phyloP scores from a whole-genome alignment of 495 filamentous ascomycete genomes.

The Penicillium cinerascens region DNA sequence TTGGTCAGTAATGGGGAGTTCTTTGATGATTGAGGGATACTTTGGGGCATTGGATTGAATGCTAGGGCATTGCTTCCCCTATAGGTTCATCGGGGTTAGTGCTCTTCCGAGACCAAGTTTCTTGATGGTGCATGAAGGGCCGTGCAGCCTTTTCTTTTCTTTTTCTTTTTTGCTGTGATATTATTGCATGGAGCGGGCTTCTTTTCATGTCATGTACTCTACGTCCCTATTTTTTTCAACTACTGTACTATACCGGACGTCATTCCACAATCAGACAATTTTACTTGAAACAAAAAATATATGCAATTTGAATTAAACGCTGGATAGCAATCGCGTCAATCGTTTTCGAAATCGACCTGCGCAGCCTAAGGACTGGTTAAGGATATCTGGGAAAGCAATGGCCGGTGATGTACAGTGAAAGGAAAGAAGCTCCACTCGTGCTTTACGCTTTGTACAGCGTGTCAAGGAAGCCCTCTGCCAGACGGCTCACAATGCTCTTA shows the following conservation, averaged over 20 bases:
- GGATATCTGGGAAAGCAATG: background rate
- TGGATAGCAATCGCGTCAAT: constrained; percentile 10
- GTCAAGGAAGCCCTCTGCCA: constrained; percentile 91
- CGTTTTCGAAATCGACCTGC: constrained; percentile 4
- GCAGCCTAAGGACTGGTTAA: background rate
- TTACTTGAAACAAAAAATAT: constrained; percentile 14
- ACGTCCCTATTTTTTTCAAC: constrained; percentile 13
- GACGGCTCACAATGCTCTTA: constrained; percentile 86
- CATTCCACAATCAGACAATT: constrained; percentile 4
- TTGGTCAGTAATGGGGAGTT: constrained; percentile 7
- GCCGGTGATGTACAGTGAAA: constrained; percentile 14
- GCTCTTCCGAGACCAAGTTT: background rate
- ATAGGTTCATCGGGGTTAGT: background rate
- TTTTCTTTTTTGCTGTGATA: constrained; percentile 18
- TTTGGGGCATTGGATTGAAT: background rate
- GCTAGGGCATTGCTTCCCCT: background rate
- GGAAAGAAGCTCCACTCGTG: background rate
- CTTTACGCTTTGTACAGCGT: constrained; percentile 86
- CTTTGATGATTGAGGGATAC: background rate
- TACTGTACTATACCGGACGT: constrained; percentile 37
- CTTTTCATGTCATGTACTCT: constrained; percentile 29
- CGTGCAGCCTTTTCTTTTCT: constrained; percentile 5
- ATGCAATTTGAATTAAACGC: constrained; percentile 21
- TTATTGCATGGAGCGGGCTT: constrained; percentile 43
- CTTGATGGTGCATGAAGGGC: background rate